A percentile compares a stretch with the other conserved stretches of the same genome.
These are phyloP conservation scores for Litchi chinensis DNA, from an alignment of 345 rosid species.

Conservation along the genomic window DNA sequence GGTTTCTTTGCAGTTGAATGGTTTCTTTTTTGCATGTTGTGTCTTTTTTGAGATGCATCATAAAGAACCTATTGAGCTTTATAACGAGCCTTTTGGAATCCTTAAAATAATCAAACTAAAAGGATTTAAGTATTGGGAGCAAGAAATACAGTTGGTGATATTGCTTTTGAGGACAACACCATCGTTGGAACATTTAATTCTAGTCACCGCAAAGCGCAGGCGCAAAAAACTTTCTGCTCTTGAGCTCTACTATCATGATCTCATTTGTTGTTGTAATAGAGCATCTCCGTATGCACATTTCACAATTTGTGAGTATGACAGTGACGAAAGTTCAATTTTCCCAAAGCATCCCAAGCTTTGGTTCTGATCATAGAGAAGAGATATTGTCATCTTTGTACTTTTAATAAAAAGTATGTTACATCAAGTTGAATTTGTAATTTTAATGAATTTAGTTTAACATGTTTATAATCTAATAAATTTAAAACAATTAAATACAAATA, in stretches of 20 bases:
- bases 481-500: too few relatives aligned
- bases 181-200: constrained; percentile 14
- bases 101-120: constrained; percentile 15
- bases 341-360: too few relatives aligned
- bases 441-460: too few relatives aligned
- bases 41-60: constrained; percentile 15
- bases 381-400: too few relatives aligned
- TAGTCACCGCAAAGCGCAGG: constrained; percentile 6
- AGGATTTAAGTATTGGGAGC: constrained; percentile 20
- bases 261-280: too few relatives aligned
- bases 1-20: constrained; percentile 8
- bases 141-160: constrained; percentile 23
- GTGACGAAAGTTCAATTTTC: too few relatives aligned
- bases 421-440: too few relatives aligned
- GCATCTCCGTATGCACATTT: neutral
- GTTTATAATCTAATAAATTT: too few relatives aligned
- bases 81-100: neutral
- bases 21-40: constrained; percentile 8
- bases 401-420: too few relatives aligned
- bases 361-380: too few relatives aligned
- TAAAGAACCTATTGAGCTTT: neutral
- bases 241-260: too few relatives aligned
- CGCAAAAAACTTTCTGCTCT: too few relatives aligned
- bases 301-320: neutral
- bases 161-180: constrained; percentile 19